Evolutionary conservation across 2,329 filamentous ascomycete genomes (phyloP).

Genomic region (Thielaviopsis euricoi): DNA sequence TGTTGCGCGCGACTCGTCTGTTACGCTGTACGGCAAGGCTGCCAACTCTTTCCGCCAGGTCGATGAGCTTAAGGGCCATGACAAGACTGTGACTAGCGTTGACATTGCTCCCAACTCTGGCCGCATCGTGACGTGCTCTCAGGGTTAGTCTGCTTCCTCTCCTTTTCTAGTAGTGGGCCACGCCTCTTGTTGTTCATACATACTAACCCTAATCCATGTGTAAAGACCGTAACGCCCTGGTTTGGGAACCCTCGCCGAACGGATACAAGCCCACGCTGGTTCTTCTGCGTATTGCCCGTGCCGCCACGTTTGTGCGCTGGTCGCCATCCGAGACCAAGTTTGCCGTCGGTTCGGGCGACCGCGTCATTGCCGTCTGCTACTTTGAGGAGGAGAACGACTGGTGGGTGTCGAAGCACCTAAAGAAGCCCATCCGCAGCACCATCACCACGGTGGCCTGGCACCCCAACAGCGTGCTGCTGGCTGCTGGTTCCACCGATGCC

Average conservation of each 20-base stretch:
- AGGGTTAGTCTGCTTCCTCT: conserved; percentile 47
- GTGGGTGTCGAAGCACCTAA: conserved; percentile 99
- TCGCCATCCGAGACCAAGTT: conserved; percentile 95
- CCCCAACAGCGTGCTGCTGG: conserved; percentile 88
- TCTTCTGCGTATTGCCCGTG: conserved; percentile 88
- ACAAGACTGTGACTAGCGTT: conserved; percentile 91
- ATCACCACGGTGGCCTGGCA: conserved; percentile 94
- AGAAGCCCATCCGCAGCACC: conserved; percentile 96
- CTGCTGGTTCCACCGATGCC: conserved; percentile 91
- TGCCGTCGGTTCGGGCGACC: conserved; percentile 87
- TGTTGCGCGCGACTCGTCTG: conserved; percentile 74
- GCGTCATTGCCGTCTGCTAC: conserved; percentile 92
- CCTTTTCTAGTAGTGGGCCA: not conserved
- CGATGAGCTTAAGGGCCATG: conserved; percentile 88
- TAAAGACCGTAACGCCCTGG: conserved; percentile 85
- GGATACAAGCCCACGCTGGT: conserved; percentile 97
- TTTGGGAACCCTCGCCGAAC: conserved; percentile 85
- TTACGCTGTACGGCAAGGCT: conserved; percentile 69
- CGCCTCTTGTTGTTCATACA: not conserved
- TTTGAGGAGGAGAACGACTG: conserved; percentile 99
- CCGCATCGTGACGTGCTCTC: conserved; percentile 92
- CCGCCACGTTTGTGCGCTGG: conserved; percentile 94
- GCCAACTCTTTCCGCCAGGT: conserved; percentile 67
- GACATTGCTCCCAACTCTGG: conserved; percentile 85
- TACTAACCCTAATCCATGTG: not conserved